phyloP scores from a whole-genome alignment of 441 rosid genomes.

The Jatropha podagrica region DNA sequence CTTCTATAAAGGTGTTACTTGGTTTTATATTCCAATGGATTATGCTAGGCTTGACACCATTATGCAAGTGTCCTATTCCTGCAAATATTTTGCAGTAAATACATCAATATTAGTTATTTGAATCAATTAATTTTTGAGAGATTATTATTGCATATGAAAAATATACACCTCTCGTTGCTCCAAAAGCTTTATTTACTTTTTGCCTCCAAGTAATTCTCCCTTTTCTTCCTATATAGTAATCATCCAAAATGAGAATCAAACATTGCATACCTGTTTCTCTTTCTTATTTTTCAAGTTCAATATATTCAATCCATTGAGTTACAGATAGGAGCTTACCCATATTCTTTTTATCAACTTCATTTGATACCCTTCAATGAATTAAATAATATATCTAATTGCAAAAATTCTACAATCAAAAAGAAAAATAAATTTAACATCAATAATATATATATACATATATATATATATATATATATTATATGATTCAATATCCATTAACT shows the following conservation, averaged over 20 bases:
- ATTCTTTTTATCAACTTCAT: constrained; percentile 19
- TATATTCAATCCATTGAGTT: not conserved
- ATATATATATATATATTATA: no score
- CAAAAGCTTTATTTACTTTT: constrained; percentile 55
- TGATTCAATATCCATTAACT: no score
- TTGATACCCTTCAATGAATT: no score
- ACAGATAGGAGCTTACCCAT: constrained; percentile 35
- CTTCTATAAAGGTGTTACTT: constrained; percentile 59
- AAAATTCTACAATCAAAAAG: no score
- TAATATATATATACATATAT: no score
- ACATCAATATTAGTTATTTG: not conserved
- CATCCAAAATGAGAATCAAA: constrained; percentile 5
- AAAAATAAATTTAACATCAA: no score
- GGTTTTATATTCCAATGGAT: constrained; percentile 66
- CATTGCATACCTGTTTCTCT: not conserved
- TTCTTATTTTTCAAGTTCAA: no score
- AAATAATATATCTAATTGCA: no score
- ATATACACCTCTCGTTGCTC: constrained; percentile 55
- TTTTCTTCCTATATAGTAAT: constrained; percentile 35
- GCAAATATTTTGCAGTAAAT: constrained; percentile 8
- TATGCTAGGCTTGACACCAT: constrained; percentile 53
- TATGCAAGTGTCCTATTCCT: constrained; percentile 64
- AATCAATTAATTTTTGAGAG: not conserved
- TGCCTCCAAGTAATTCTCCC: constrained; percentile 56
- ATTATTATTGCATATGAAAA: not conserved